Base-by-base conservation (phyloP, 805 yeast genomes). In the Komagataella populi region DNA sequence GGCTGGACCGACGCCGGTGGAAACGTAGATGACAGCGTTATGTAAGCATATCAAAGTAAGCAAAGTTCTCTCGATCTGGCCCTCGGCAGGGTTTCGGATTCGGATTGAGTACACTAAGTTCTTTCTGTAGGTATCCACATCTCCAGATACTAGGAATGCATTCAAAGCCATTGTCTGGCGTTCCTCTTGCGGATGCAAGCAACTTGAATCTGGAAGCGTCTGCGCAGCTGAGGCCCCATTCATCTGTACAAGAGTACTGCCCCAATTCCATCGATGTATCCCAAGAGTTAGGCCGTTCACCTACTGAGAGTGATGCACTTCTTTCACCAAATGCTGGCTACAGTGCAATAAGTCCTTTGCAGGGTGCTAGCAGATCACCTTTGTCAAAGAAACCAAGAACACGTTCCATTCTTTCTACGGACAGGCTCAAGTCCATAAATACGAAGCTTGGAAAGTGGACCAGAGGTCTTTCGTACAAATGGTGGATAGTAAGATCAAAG, bases 1-100 rank as follows among this genome's bases (percentile, higher is more conserved):
- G 69, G 93, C 98, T 0, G 99, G 98, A 48, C 89, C 90, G 48
- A 86, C 96, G 0, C 76, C 87, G 1, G 87, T 91, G 3, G 96
- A 90, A 65, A 75, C 39, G 39, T 30, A 30, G 39, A 30, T 30
- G 5, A 10, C 14, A 30, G 10, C 4, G 39, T 30, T 30, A 30
- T n/a, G 14, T 30, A 30, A 30, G 39, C 39, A 10, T 30, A 10
- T 4, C 5, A 14, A 2, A 30, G 39, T 30, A 30, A 30, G 10
- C 14, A 30, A 10, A 30, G 39, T 30, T 30, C 6, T 30, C 14
- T 30, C 39, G 39, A 30, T 30, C 39, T 10, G 39, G 4, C 39
- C 39, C 39, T 30, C 39, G 39, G 39, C n/a, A 30, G 6, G 6
- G 14, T 30, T 14, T 30, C 39, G 39, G 39, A 10, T 7, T 18